Base-by-base conservation (phyloP, 495 filamentous ascomycete species). In the Daldinia childiae region DNA sequence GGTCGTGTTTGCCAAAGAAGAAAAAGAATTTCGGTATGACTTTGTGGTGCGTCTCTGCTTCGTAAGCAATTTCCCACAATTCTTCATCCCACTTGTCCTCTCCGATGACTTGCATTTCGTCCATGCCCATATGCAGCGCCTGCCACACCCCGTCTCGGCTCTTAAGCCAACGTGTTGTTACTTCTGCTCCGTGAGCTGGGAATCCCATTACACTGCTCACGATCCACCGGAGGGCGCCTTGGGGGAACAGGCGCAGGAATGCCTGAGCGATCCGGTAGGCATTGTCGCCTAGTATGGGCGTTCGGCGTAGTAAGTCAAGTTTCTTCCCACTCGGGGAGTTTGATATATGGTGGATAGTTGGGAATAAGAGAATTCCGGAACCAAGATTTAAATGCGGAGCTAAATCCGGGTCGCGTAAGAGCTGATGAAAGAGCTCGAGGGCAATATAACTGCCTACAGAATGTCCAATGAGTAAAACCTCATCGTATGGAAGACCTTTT, bases 381-480 rank as follows among this genome's bases (percentile, higher is more conserved):
- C 69, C 67, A 39, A 82, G 74, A 17, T 45, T 64, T 36, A 79
- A 21, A 26, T 64, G 51, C 11, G 72, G 48, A 11, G 48, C 64
- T 19, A 45, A 12, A 9, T 50, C 6, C 14, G 38, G 68, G 6
- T 76, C 45, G 55, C 82, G 75, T 11, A 80, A 75, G 48, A 88
- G 84, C 17, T 86, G 82, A 38, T 88, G 80, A 29, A 93, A 82
- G 7, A 92, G 76, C 79, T 95, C 92, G 69, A 94, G 84, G n/a
- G 87, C 78, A 8, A 97, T 90, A 76, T 92, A 96, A 0, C 87
- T 80, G 24, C 93, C 93, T 2, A 97, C 91, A 0, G 92, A 95
- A 76, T 97, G 93, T 0, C 92, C 93, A 29, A 96, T 88, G 6
- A 98, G 82, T 24, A 97, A 86, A 2, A 97, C 85, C 41, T 86